phyloP scores from a whole-genome alignment of 305 asterid genomes.

The Fraxinus floribunda region DNA sequence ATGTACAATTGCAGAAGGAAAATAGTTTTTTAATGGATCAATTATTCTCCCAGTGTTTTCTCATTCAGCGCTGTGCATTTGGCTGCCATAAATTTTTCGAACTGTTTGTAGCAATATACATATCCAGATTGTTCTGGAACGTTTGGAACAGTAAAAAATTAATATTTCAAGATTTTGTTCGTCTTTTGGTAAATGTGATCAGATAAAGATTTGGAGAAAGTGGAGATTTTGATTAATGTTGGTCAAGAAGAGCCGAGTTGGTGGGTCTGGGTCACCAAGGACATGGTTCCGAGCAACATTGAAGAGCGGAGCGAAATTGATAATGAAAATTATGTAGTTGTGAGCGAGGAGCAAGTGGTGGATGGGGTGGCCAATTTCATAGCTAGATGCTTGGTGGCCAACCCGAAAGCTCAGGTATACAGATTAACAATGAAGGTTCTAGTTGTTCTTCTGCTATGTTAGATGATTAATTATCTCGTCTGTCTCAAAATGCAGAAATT shows the following conservation, averaged over 20 bases:
- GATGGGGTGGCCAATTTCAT: constrained; percentile 87
- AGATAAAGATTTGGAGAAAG: constrained; percentile 44
- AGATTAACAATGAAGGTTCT: constrained; percentile 30
- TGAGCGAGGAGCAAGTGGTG: constrained; percentile 72
- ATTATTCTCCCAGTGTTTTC: not conserved
- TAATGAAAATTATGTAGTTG: constrained; percentile 65
- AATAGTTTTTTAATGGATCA: not conserved
- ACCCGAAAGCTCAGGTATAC: constrained; percentile 62
- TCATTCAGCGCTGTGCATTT: not conserved
- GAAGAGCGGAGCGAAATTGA: constrained; percentile 81
- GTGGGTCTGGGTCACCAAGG: constrained; percentile 94
- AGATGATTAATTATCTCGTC: not conserved
- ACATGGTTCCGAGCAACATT: constrained; percentile 43
- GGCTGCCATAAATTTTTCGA: not conserved
- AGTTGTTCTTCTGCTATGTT: constrained; percentile 2
- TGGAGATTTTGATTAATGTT: constrained; percentile 52
- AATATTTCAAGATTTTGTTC: not conserved
- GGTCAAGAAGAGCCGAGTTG: constrained; percentile 81
- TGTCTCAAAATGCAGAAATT: constrained; percentile 55
- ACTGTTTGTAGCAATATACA: not conserved
- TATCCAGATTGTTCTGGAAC: not conserved
- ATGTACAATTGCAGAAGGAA: not conserved
- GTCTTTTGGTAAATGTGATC: constrained; percentile 2
- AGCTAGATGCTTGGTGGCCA: constrained; percentile 78
- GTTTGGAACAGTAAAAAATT: not conserved